These are phyloP conservation scores for Didymellaceae sp. DNA, from an alignment of 2,329 filamentous ascomycete species.

Conservation along the genomic window DNA sequence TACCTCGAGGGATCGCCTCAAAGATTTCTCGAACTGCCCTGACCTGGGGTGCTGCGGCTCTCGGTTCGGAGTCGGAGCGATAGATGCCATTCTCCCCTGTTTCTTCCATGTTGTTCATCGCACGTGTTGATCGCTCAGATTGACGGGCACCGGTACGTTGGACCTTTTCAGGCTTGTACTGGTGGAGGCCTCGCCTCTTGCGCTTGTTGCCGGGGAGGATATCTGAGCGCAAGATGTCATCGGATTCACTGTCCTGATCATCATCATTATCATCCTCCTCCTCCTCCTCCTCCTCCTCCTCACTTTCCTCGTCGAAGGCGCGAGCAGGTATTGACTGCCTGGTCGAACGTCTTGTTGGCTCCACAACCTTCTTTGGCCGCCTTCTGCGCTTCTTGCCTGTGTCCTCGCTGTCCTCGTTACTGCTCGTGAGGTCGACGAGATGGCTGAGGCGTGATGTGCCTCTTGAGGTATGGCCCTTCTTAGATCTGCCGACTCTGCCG, in stretches of 20 bases:
- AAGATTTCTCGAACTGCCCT: constrained; percentile 75
- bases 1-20: constrained; percentile 63
- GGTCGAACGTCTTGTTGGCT: constrained; percentile 40
- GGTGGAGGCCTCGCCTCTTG: constrained; percentile 34
- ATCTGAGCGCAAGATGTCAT: constrained; percentile 52
- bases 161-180: constrained; percentile 25
- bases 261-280: constrained; percentile 33
- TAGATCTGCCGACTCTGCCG: constrained; percentile 8
- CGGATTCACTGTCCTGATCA: constrained; percentile 41
- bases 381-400: constrained; percentile 20
- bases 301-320: constrained; percentile 25
- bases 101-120: constrained; percentile 60
- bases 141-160: constrained; percentile 47
- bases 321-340: constrained; percentile 25
- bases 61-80: constrained; percentile 52
- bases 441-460: constrained; percentile 24
- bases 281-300: constrained; percentile 43
- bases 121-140: constrained; percentile 55
- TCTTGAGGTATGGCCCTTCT: constrained; percentile 18
- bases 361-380: constrained; percentile 17
- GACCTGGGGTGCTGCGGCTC: constrained; percentile 58
- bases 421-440: constrained; percentile 24
- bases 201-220: constrained; percentile 49
- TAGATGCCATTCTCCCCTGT: constrained; percentile 65
- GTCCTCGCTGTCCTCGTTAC: constrained; percentile 32